Evolutionary conservation across 2,329 filamentous ascomycete genomes (phyloP).

Genomic region (Cladosporium sp.): DNA sequence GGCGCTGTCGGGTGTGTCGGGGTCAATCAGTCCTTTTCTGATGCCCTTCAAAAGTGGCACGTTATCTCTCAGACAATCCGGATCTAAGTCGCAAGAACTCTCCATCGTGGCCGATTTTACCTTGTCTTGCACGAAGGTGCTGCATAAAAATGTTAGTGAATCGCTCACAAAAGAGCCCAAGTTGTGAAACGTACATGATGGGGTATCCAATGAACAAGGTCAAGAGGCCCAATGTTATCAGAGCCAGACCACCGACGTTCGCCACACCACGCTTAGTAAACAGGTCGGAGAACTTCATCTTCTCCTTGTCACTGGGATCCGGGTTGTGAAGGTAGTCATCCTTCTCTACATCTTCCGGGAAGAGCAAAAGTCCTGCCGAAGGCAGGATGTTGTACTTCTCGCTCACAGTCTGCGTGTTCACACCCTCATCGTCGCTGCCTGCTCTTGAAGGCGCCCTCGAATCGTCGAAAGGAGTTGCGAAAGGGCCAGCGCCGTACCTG

Average conservation of each 20-base stretch:
- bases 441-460: constrained; percentile 53
- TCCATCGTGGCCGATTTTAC: constrained; percentile 38
- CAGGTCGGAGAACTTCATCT: constrained; percentile 53
- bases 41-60: constrained; percentile 46
- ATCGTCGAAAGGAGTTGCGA: constrained; percentile 53
- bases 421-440: constrained; percentile 57
- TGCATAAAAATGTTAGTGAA: not conserved
- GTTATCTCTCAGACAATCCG: constrained; percentile 11
- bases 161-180: not conserved
- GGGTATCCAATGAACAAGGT: constrained; percentile 64
- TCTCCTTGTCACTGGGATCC: constrained; percentile 57
- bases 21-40: constrained; percentile 45
- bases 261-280: constrained; percentile 58
- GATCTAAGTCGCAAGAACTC: constrained; percentile 22
- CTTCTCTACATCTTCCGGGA: constrained; percentile 67
- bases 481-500: constrained; percentile 39
- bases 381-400: constrained; percentile 69
- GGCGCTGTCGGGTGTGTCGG: constrained; percentile 43
- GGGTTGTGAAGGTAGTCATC: constrained; percentile 69
- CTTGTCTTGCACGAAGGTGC: constrained; percentile 12
- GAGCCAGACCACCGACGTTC: constrained; percentile 57
- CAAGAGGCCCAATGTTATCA: constrained; percentile 57
- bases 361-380: constrained; percentile 59
- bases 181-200: constrained; percentile 47
- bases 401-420: constrained; percentile 67